Base-by-base conservation (phyloP, 2,329 filamentous ascomycete genomes). In the Hypomyces perniciosus region DNA sequence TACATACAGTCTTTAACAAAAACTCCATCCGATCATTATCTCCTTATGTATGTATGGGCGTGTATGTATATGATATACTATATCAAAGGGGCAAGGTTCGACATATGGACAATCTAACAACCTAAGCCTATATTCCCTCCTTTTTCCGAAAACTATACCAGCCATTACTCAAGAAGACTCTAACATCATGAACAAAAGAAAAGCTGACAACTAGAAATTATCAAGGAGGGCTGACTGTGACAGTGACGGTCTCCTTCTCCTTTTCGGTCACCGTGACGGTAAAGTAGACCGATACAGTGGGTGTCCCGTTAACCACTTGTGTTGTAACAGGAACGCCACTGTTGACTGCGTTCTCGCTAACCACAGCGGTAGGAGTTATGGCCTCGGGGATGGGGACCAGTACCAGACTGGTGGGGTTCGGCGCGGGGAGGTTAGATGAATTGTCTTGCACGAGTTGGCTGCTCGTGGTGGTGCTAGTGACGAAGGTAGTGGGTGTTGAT, bases 241-340 rank as follows among this genome's bases (percentile, higher is more conserved):
- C 53, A 4, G 66, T 70, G 7, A 65, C 62, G 6, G 64, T 68
- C 57, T 63, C 54, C 41, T 51, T 60, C 37, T 61, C 59, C 46
- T 59, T 63, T 2, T 66, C 58, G 20, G 67, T 69, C 28, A 66
- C 61, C 4, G 70, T 72, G 2, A 71, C 65, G 4, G 69, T 70
- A 29, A 69, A 58, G 52, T 59, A 66, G 8, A 70, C 56, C 1
- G 67, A 68, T 33, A 70, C 65, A 8, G 67, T 69, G 2, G 65
- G 62, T n/a, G 61, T 62, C 4, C 66, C 66, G 31, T 62, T 57
- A 20, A 64, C 40, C 5, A 50, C 46, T 1, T 64, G 59, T 5
- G 63, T 61, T 4, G 59, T 59, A 29, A 30, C 29, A 38, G 45
- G 49, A 8, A 44, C 38, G 13, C 30, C 26, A n/a, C 35, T 44